Conservation (phyloP, 2,329 filamentous ascomycete species). For the Aspergillus phoenicis region DNA sequence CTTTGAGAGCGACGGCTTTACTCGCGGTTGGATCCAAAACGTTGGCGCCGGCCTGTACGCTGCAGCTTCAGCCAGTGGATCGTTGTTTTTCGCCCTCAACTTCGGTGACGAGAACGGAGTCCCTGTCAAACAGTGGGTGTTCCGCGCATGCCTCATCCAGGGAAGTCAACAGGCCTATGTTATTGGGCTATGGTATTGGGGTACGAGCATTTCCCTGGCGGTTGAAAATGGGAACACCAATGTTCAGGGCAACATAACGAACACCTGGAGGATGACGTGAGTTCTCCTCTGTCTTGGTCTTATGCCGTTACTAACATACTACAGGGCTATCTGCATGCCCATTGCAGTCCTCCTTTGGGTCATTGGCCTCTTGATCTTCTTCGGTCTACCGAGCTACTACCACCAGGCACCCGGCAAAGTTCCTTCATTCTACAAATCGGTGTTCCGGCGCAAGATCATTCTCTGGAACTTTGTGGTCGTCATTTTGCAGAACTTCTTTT, state of each 20-base stretch:
- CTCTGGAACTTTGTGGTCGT: constrained; percentile 68
- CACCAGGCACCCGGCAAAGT: constrained; percentile 65
- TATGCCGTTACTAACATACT: neutral
- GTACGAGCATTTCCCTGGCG: constrained; percentile 54
- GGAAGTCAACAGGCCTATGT: constrained; percentile 69
- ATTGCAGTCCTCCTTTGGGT: constrained; percentile 60
- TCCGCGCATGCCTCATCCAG: constrained; percentile 66
- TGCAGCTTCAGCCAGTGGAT: constrained; percentile 63
- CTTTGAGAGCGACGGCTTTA: constrained; percentile 46
- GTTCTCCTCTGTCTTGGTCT: constrained; percentile 13
- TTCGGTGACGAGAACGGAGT: constrained; percentile 66
- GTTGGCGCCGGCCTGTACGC: constrained; percentile 65
- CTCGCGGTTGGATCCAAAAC: constrained; percentile 60
- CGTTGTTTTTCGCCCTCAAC: constrained; percentile 68
- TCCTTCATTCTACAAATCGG: constrained; percentile 65
- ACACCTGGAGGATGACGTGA: constrained; percentile 50
- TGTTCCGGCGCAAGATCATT: constrained; percentile 65
- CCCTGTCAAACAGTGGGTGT: constrained; percentile 67
- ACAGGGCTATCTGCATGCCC: constrained; percentile 58
- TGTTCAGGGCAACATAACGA: constrained; percentile 40
- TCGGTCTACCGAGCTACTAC: constrained; percentile 69
- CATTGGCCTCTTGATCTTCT: constrained; percentile 58
- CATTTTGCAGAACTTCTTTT: constrained; percentile 68
- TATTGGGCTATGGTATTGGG: constrained; percentile 69
- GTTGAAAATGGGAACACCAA: constrained; percentile 46